phyloP scores from a whole-genome alignment of 768 basidiomycete species.

The Austroboletus eburneus region DNA sequence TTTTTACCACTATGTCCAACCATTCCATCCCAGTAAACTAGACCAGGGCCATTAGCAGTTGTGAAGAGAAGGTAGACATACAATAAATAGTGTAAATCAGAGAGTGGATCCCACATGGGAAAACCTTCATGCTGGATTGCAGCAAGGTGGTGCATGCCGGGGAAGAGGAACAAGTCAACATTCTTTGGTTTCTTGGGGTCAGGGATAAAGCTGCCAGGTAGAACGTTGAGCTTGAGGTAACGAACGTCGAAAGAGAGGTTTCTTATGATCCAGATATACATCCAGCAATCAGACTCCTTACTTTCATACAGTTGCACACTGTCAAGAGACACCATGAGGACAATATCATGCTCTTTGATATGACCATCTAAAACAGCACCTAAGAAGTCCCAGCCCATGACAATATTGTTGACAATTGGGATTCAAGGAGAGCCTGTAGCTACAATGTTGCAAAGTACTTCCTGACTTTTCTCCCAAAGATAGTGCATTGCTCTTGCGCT shows the following conservation, averaged over 20 bases:
- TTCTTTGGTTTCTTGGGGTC: constrained; percentile 1
- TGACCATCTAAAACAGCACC: neutral
- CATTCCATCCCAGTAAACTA: constrained; percentile 30
- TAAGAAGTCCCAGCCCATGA: constrained; percentile 12
- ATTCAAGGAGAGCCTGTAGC: constrained; percentile 1
- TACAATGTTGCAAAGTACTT: no score
- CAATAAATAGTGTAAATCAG: neutral
- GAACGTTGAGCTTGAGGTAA: constrained; percentile 2
- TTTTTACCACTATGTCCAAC: constrained; percentile 33
- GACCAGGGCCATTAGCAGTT: constrained; percentile 28
- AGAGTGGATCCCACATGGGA: neutral
- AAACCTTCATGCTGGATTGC: neutral
- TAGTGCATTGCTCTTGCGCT: constrained; percentile 13
- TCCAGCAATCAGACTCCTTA: constrained; percentile 21
- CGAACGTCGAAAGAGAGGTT: constrained; percentile 6
- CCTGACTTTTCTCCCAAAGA: no score
- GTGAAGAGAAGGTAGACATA: constrained; percentile 2
- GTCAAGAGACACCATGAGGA: constrained; percentile 37
- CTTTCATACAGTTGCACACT: constrained; percentile 36
- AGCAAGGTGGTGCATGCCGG: constrained; percentile 3
- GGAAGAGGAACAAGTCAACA: constrained; percentile 2
- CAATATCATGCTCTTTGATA: constrained; percentile 21
- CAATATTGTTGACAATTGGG: neutral
- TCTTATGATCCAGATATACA: constrained; percentile 35
- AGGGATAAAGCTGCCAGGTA: constrained; percentile 2